phyloP scores from a whole-genome alignment of 352 stramenopile genomes.

The Phytophthora lateralis region DNA sequence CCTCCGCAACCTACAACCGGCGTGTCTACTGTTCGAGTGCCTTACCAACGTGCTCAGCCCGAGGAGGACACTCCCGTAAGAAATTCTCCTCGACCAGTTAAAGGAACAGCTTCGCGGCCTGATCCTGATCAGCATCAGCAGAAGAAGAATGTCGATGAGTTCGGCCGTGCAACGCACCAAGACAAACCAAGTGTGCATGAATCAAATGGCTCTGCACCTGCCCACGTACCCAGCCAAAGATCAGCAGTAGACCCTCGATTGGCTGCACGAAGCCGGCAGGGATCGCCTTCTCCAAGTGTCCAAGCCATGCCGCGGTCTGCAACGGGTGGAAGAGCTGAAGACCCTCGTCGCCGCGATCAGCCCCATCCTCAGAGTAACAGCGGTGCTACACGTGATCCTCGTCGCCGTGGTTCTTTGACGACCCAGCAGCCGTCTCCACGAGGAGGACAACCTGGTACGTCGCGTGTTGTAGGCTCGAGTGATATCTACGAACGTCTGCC shows the following conservation, averaged over 20 bases:
- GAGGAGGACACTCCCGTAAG: slow-evolving; percentile 21
- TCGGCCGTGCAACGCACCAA: slow-evolving; percentile 47
- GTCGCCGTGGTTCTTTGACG: slow-evolving; percentile 33
- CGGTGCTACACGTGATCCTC: slow-evolving; percentile 39
- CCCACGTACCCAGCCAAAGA: not conserved
- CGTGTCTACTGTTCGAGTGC: slow-evolving; percentile 54
- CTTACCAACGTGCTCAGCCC: slow-evolving; percentile 51
- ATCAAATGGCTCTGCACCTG: slow-evolving; percentile 8
- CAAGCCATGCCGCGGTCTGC: slow-evolving; percentile 10
- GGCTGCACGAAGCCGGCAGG: slow-evolving; percentile 23
- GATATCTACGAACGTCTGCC: slow-evolving; percentile 72
- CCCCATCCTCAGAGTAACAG: slow-evolving; percentile 18
- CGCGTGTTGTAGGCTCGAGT: slow-evolving; percentile 19
- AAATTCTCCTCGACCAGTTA: slow-evolving; percentile 26
- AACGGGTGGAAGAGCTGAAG: slow-evolving; percentile 22
- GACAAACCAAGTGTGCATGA: slow-evolving; percentile 14
- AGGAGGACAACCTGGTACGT: slow-evolving; percentile 4
- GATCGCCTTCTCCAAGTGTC: slow-evolving; percentile 7
- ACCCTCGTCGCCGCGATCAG: slow-evolving; percentile 44
- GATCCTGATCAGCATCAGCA: slow-evolving; percentile 20
- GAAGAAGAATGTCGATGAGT: slow-evolving; percentile 54
- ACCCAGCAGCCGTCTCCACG: slow-evolving; percentile 23
- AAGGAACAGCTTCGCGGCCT: slow-evolving; percentile 2
- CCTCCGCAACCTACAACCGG: slow-evolving; percentile 62
- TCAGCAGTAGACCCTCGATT: slow-evolving; percentile 32